Evolutionary conservation across 2,329 filamentous ascomycete genomes (phyloP).

Genomic region (Aspergillus pseudoterreus): DNA sequence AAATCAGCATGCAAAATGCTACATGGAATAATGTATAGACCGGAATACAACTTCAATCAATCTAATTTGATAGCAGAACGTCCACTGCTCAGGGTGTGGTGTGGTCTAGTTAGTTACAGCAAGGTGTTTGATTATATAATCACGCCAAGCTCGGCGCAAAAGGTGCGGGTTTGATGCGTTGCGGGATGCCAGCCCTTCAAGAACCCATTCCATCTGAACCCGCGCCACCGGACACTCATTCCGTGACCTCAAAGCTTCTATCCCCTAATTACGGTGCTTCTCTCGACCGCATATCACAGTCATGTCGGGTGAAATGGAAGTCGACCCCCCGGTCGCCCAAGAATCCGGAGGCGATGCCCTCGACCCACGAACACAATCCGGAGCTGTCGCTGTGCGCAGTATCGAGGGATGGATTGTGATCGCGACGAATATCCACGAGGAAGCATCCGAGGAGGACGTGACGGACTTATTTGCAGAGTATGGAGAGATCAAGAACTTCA

Average conservation of each 20-base stretch:
- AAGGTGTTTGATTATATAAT: slow-evolving; percentile 14
- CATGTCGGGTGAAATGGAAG: slow-evolving; percentile 47
- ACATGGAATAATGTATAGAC: no score
- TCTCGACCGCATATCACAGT: neutral
- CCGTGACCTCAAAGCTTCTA: neutral
- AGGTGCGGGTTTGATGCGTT: neutral
- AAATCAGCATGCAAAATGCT: no score
- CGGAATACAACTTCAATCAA: no score
- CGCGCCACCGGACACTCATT: neutral
- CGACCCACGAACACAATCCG: slow-evolving; percentile 43
- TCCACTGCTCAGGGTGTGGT: no score
- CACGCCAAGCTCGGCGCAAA: slow-evolving; percentile 10
- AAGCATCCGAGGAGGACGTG: slow-evolving; percentile 64
- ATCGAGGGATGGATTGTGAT: slow-evolving; percentile 68
- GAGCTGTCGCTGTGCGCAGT: slow-evolving; percentile 58
- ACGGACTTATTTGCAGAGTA: slow-evolving; percentile 64
- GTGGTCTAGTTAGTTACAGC: no score
- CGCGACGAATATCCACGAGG: slow-evolving; percentile 66
- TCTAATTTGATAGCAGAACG: no score
- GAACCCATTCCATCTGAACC: neutral
- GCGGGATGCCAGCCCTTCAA: neutral
- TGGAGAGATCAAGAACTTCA: slow-evolving; percentile 65
- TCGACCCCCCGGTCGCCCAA: slow-evolving; percentile 37
- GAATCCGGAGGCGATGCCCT: slow-evolving; percentile 29
- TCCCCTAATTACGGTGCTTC: neutral